phyloP scores from a whole-genome alignment of 441 rosid genomes.

The Gossypium armourianum region DNA sequence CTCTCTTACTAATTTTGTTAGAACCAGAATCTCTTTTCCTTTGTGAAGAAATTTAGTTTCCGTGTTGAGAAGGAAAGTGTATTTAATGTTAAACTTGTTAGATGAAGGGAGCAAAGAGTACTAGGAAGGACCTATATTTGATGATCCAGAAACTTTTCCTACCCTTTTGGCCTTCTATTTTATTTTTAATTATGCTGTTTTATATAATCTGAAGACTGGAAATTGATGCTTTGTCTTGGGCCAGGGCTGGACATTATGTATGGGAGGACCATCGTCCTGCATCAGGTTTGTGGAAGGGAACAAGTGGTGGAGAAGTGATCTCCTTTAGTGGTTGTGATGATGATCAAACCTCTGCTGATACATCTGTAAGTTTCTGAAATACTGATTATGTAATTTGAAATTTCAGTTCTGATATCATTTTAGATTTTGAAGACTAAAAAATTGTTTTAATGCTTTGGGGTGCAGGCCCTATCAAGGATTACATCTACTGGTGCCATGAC shows the following conservation, averaged over 20 bases:
- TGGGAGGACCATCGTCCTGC: constrained; percentile 95
- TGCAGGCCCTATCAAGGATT: constrained; percentile 67
- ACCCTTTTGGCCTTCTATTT: not conserved
- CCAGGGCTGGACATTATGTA: constrained; percentile 51
- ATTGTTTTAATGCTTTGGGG: not conserved
- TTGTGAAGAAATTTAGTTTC: not conserved
- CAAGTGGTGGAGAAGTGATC: constrained; percentile 75
- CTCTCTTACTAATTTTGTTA: not conserved
- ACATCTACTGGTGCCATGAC: constrained; percentile 94
- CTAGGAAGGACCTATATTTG: constrained; percentile 3
- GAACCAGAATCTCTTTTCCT: not conserved
- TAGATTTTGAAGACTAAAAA: constrained; percentile 1
- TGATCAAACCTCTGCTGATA: constrained; percentile 76
- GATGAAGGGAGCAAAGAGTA: not conserved
- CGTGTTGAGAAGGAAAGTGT: not conserved
- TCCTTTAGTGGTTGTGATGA: constrained; percentile 88
- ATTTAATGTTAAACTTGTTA: not conserved
- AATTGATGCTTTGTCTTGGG: constrained; percentile 10
- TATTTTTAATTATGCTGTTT: not conserved
- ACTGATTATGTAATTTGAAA: not conserved
- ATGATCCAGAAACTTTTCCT: not conserved
- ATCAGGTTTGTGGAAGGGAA: constrained; percentile 76
- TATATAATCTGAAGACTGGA: not conserved
- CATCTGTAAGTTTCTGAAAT: constrained; percentile 48
- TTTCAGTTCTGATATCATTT: not conserved